A percentile compares a stretch with the other conserved stretches of the same genome.
These are phyloP conservation scores for Cordyceps farinosa DNA, from an alignment of 2,329 filamentous ascomycete species.

Conservation along the genomic window DNA sequence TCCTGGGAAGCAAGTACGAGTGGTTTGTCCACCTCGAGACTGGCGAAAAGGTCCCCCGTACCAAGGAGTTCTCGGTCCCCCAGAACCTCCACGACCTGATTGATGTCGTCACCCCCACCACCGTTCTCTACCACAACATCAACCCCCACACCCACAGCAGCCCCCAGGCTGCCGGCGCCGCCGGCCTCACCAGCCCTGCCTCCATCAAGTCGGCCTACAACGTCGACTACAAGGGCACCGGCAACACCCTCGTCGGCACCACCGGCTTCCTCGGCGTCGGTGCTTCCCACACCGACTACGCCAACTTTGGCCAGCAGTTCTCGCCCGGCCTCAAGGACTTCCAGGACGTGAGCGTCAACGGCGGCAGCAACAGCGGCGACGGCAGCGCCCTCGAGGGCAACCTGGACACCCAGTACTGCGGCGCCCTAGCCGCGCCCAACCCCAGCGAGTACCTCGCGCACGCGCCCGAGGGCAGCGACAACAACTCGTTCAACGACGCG, in stretches of 20 bases:
- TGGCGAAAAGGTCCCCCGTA: constrained; percentile 16
- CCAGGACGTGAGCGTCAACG: constrained; percentile 14
- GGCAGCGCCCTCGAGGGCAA: constrained; percentile 20
- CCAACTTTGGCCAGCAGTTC: constrained; percentile 10
- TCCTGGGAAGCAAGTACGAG: constrained; percentile 15
- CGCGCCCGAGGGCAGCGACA: constrained; percentile 9
- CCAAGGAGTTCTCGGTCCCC: constrained; percentile 22
- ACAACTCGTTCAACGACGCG: constrained; percentile 14
- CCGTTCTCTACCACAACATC: constrained; percentile 18
- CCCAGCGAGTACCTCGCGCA: constrained; percentile 18
- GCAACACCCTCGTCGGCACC: constrained; percentile 17
- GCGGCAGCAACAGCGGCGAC: constrained; percentile 15
- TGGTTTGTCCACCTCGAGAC: constrained; percentile 13
- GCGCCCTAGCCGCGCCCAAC: constrained; percentile 17
- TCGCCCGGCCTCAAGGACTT: constrained; percentile 15
- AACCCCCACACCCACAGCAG: not conserved
- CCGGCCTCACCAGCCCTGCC: constrained; percentile 14
- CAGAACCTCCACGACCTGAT: constrained; percentile 19
- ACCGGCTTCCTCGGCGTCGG: constrained; percentile 19
- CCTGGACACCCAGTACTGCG: constrained; percentile 20
- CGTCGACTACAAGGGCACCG: constrained; percentile 20
- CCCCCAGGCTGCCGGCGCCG: not conserved
- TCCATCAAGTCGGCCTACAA: constrained; percentile 19
- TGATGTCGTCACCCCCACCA: constrained; percentile 21
- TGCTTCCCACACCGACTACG: constrained; percentile 17